Base-by-base conservation (phyloP, 2,329 filamentous ascomycete species). In the Ophiocordyceps robertsii region DNA sequence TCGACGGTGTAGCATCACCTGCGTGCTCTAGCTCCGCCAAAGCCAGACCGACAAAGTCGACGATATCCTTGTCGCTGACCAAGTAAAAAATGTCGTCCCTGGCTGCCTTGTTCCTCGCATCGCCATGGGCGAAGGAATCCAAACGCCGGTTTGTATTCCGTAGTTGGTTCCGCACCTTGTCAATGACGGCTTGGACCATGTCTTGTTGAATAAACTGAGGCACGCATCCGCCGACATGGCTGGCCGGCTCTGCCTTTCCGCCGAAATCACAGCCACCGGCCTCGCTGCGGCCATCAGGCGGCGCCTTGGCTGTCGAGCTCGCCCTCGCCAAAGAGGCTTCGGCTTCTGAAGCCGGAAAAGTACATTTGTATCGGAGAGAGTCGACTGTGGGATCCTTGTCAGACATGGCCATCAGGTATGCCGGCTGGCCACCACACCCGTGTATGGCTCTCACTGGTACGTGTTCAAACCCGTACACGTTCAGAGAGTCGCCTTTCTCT, bases 51-150 rank as follows among this genome's bases (percentile, higher is more conserved):
- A 44, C 37, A 2, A 45, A 43, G 11, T 36, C 41, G 13, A 40
- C 29, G 16, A 49, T 41, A 13, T 49, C 47, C 21, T 42, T 40
- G 19, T 49, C 47, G 24, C 42, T 49, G 35, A 50, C 24, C 30
- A 49, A 40, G 40, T 49, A 50, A n/a, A 47, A 21, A 9, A 35
- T 31, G 6, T 33, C 44, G n/a, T 39, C 37, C 11, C 38, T 37
- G 16, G 24, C 29, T 10, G 10, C 37, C 4, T n/a, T 37, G 7
- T 32, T 33, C 14, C 27, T 40, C 13, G 32, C 30, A 12, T 40
- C 33, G 13, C 38, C 42, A 11, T 37, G 24, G 7, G 45, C 29
- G n/a, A 39, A 41, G 13, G 44, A 21, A 8, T 38, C 38, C 17
- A 36, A 42, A 24, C 17, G 40, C 27, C 43, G 42, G 3, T 35